Evolutionary conservation across 148 eudicot species (phyloP), one percentile per base, ranked within the genome.

Genomic region (Mesembryanthemum crystallinum): DNA sequence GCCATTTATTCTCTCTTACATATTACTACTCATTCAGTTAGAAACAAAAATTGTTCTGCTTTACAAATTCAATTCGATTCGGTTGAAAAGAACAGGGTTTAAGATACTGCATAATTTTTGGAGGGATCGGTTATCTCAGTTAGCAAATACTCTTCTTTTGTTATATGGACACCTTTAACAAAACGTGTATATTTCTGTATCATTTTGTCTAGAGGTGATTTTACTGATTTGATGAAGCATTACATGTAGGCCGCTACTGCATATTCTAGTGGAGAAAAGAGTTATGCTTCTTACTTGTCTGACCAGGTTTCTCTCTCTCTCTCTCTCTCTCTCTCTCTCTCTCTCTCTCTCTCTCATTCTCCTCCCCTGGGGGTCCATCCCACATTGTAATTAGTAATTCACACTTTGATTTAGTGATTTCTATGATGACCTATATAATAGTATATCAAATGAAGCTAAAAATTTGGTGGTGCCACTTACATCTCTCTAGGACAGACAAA

Each of bases 171-270:
- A n/a, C n/a, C n/a, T 35, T 60, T 25, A 14, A 25, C n/a, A 25
- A 25, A 60, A n/a, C n/a, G n/a, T n/a, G n/a, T n/a, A n/a, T n/a
- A n/a, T n/a, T n/a, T n/a, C n/a, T n/a, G n/a, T n/a, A n/a, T 61
- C 13, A 25, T 8, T 61, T 11, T 62, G 66, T 62, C 20, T 32
- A 35, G 27, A 69, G 33, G 23, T 25, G 52, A 18, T 55, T 21
- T 23, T 21, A 13, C 77, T 75, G 42, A 72, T 35, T 79, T n/a
- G 66, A 35, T 69, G 70, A 28, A n/a, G 60, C 72, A 71, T 54
- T 63, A 51, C 76, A 37, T 86, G 75, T 82, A 96, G 99, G 99
- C 99, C 76, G 89, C 96, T n/a, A 61, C 90, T 61, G 98, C 99
- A 70, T 92, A 83, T 85, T 80, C 92, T 75, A 89, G 80, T 66